phyloP scores from a whole-genome alignment of 2,329 filamentous ascomycete species.

The Pestalotiopsis sp. region DNA sequence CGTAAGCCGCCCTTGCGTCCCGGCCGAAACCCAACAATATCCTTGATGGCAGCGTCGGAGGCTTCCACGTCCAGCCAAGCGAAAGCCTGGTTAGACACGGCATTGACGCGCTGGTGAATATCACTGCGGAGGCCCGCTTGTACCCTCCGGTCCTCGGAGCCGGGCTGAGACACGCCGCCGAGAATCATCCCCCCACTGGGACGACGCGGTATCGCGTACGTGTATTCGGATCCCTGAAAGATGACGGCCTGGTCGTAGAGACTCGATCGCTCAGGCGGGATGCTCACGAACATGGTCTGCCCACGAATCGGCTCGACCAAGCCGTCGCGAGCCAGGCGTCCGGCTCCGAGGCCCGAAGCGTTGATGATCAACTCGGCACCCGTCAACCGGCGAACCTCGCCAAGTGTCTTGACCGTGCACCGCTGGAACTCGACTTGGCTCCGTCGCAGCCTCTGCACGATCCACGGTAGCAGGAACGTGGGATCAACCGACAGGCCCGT shows the following conservation, averaged over 20 bases:
- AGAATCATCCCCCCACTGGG: background rate
- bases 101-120: background rate
- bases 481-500: background rate
- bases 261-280: background rate
- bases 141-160: background rate
- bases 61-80: background rate
- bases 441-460: background rate
- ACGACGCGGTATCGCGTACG: background rate
- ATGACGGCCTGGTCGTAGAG: background rate
- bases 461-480: background rate
- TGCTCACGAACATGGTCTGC: slow-evolving; percentile 3
- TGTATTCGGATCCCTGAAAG: background rate
- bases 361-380: background rate
- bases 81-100: background rate
- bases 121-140: background rate
- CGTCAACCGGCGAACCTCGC: background rate
- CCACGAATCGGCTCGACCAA: background rate
- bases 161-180: background rate
- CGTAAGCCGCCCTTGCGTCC: background rate
- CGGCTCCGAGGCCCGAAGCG: background rate
- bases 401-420: background rate
- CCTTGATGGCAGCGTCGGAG: background rate
- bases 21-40: background rate
- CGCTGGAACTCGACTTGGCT: background rate
- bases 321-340: background rate